These are phyloP conservation scores for Cyberlindnera subsufficiens DNA, from an alignment of 805 yeast genomes.

Conservation along the genomic window DNA sequence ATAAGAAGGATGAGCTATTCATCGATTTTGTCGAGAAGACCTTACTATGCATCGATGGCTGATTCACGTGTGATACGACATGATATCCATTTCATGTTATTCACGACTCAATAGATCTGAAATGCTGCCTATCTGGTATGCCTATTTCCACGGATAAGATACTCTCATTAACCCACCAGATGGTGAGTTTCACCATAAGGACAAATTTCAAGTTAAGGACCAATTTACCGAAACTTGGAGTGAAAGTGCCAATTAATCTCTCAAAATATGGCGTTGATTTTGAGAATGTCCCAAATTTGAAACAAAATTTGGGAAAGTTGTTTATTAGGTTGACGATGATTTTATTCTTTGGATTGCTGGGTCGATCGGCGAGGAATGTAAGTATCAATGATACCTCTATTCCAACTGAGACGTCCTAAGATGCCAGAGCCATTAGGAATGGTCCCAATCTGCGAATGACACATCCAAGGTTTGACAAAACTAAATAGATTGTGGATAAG, in stretches of 20 bases:
- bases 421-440: conserved; percentile 17
- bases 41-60: conserved; percentile 59
- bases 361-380: conserved; percentile 55
- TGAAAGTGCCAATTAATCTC: conserved; percentile 55
- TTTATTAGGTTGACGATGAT: conserved; percentile 64
- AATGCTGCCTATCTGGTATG: conserved; percentile 84
- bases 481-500: conserved; percentile 12
- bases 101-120: conserved; percentile 74
- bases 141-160: conserved; percentile 52
- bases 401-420: conserved; percentile 26
- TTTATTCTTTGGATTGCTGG: conserved; percentile 70
- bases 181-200: conserved; percentile 56
- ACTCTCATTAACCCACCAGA: conserved; percentile 87
- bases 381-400: conserved; percentile 52
- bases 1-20: conserved; percentile 85
- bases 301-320: conserved; percentile 65
- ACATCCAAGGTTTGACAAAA: conserved; percentile 19
- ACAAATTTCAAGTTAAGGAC: conserved; percentile 63
- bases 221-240: conserved; percentile 51
- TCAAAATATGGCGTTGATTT: conserved; percentile 35
- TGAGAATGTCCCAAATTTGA: conserved; percentile 54
- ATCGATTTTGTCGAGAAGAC: conserved; percentile 77
- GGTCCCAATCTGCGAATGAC: conserved; percentile 22
- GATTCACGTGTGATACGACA: conserved; percentile 54
- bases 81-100: conserved; percentile 54